These are phyloP conservation scores for Trapa bicornis DNA, from an alignment of 345 rosid species.

Conservation along the genomic window DNA sequence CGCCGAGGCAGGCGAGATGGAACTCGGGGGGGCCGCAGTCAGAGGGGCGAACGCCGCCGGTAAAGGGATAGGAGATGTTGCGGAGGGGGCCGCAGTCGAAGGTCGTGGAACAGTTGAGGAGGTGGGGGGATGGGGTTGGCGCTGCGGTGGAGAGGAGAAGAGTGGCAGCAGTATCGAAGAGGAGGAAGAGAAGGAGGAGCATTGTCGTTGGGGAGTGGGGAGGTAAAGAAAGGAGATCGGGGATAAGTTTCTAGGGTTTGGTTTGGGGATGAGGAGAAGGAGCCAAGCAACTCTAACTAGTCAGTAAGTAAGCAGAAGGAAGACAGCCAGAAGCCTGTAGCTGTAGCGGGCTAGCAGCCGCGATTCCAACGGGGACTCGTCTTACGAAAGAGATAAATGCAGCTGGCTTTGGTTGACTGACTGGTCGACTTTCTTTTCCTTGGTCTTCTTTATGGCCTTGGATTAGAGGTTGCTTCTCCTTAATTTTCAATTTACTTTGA, in stretches of 20 bases:
- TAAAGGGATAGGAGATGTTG: constrained; percentile 32
- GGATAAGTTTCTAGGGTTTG: not conserved
- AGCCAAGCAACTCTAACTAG: too few species aligned
- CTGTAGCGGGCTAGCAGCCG: too few species aligned
- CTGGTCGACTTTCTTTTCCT: too few species aligned
- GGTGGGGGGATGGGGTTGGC: not conserved
- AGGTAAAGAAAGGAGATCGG: not conserved
- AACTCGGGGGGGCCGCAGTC: constrained; percentile 33
- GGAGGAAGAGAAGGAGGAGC: not conserved
- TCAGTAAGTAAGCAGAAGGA: too few species aligned
- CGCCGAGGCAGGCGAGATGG: constrained; percentile 18
- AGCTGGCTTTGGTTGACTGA: constrained; percentile 15
- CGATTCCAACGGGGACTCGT: not conserved
- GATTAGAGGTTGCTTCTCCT: too few species aligned
- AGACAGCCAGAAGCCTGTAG: too few species aligned
- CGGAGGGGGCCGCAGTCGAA: constrained; percentile 24
- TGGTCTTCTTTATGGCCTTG: too few species aligned
- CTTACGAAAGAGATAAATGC: not conserved
- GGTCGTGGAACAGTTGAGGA: constrained; percentile 11
- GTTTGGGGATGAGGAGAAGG: not conserved
- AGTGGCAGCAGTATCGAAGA: not conserved
- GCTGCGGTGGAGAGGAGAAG: not conserved
- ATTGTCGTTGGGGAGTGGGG: not conserved
- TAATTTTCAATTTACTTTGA: too few species aligned
- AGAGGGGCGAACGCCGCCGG: constrained; percentile 32